Conservation (phyloP, 1,284 basidiomycete species). For the Sanguinoderma infundibulare region DNA sequence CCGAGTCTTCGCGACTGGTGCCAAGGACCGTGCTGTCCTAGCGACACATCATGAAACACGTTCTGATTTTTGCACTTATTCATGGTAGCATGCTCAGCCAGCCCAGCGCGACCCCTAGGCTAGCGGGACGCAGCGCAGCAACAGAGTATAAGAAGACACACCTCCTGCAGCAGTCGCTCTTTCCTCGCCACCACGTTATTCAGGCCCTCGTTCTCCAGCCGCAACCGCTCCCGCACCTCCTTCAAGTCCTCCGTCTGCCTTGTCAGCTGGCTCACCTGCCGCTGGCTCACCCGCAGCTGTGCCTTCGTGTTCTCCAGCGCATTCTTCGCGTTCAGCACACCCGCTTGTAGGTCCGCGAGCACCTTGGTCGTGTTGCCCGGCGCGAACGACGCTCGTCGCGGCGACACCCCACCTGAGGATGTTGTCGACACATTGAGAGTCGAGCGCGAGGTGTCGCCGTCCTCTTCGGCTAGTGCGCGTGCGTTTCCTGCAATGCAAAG, state of each 20-base stretch:
- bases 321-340: conserved; percentile 77
- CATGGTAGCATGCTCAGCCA: too few relatives aligned
- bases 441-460: conserved; percentile 32
- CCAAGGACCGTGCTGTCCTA: too few relatives aligned
- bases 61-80: too few relatives aligned
- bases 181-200: conserved; percentile 87
- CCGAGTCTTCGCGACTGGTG: too few relatives aligned
- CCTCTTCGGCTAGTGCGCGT: conserved; percentile 77
- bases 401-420: conserved; percentile 33
- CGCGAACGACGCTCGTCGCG: conserved; percentile 63
- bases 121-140: too few relatives aligned
- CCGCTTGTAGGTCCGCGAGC: conserved; percentile 80
- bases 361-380: conserved; percentile 82
- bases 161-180: conserved; percentile 83
- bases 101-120: too few relatives aligned
- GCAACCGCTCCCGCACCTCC: conserved; percentile 77
- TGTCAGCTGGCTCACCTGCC: conserved; percentile 79
- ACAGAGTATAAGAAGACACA: too few relatives aligned
- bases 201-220: conserved; percentile 84
- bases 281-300: conserved; percentile 77
- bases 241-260: conserved; percentile 86
- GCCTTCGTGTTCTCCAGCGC: conserved; percentile 84
- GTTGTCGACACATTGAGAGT: conserved; percentile 26
- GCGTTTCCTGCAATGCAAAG: conserved; percentile 78
- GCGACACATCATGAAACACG: neutral